Conservation (phyloP, 306 rosid genomes). For the Prunus davidiana region DNA sequence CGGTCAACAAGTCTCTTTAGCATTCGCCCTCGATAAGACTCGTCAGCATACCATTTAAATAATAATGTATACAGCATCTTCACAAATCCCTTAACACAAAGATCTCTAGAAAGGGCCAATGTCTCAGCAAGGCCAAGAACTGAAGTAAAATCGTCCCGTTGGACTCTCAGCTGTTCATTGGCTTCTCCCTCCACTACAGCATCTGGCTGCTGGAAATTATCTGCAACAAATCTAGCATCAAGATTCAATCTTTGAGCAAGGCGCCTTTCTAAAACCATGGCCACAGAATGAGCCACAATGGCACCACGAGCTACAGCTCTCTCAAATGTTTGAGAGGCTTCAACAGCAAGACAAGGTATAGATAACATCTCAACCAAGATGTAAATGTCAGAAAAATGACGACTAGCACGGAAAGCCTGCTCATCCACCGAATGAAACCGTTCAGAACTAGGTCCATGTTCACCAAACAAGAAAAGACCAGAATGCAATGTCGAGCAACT, state of each 20-base stretch:
- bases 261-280: constrained; percentile 86
- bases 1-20: constrained; percentile 88
- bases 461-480: constrained; percentile 77
- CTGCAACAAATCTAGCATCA: constrained; percentile 45
- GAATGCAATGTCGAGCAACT: constrained; percentile 52
- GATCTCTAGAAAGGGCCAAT: constrained; percentile 80
- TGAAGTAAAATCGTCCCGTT: constrained; percentile 77
- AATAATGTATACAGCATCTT: constrained; percentile 77
- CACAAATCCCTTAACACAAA: constrained; percentile 76
- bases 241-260: constrained; percentile 67
- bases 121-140: constrained; percentile 97
- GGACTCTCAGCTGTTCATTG: constrained; percentile 68
- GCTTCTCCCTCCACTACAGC: constrained; percentile 56
- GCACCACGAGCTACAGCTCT: constrained; percentile 95
- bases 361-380: constrained; percentile 90
- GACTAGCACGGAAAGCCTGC: constrained; percentile 58
- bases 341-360: constrained; percentile 91
- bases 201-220: constrained; percentile 62
- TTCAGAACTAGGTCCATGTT: constrained; percentile 50
- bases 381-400: constrained; percentile 82
- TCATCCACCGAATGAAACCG: constrained; percentile 66
- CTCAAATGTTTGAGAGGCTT: constrained; percentile 96
- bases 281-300: constrained; percentile 76
- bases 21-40: constrained; percentile 74
- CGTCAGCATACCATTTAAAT: constrained; percentile 90